Evolutionary conservation across 1,284 basidiomycete genomes (phyloP), one percentile per base, ranked within the genome.

Genomic region (Sutorius eximius): DNA sequence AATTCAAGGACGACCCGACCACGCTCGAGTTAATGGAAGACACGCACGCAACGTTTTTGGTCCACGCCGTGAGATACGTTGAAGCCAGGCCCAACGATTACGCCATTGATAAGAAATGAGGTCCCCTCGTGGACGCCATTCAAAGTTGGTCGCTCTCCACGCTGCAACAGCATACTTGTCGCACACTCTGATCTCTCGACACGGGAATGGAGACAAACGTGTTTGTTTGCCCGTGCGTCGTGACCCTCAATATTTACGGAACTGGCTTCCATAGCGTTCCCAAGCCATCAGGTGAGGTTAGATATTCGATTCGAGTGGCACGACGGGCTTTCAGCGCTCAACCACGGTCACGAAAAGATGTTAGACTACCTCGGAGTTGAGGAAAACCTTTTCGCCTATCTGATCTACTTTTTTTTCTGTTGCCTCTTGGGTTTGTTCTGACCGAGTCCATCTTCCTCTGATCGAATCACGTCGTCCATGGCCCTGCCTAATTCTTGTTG

Each of bases 21-120:
- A 49, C 29, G 20, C 37, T 18, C 10, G 52, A 18, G 18, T 45
- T 52, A 42, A 49, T 51, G 54, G 27, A 43, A 40, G 36, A 50
- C 53, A 56, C 53, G 27, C 61, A 47, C 32, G 33, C 52, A 52
- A 55, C 61, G 62, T 50, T 55, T 55, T 53, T 52, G 54, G 32
- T 37, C 62, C 64, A 68, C 57, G 53, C 58, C 65, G 62, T 65
- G 62, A 54, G 61, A 49, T 54, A 32, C 3, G 44, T 52, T 43
- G 20, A 49, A 57, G 45, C 18, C 51, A 58, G 53, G 57, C 57
- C 51, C 58, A 34, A 49, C 48, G 58, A 65, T 65, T 63, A 66
- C 59, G 64, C 58, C 36, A 67, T 55, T 32, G 36, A 47, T 49
- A 37, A 48, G 58, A 36, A 68, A 71, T 54, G 67, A 66, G 67